A percentile compares a stretch with the other conserved stretches of the same genome.
These are phyloP conservation scores for Priceomyces fermenticarens DNA, from an alignment of 805 yeast genomes.

Conservation along the genomic window DNA sequence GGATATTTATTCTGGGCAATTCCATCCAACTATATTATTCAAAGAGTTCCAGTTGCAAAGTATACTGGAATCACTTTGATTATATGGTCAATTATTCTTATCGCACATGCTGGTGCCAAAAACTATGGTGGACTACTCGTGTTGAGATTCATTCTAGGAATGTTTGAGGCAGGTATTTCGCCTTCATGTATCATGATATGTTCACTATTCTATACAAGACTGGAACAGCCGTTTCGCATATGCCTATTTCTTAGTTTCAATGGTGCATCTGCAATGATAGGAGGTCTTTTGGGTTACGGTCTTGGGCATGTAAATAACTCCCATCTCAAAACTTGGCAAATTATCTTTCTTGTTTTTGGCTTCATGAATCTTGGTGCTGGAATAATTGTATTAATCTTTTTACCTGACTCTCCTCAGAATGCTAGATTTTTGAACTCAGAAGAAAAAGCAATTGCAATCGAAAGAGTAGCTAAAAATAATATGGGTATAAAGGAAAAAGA, in stretches of 20 bases:
- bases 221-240: constrained; percentile 38
- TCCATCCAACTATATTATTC: constrained; percentile 16
- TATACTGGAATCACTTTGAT: constrained; percentile 8
- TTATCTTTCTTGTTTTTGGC: constrained; percentile 55
- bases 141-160: constrained; percentile 49
- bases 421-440: constrained; percentile 43
- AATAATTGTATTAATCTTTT: constrained; percentile 22
- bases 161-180: constrained; percentile 19
- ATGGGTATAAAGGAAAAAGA: constrained; percentile 33
- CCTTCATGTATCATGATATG: constrained; percentile 32
- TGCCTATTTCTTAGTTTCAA: constrained; percentile 45
- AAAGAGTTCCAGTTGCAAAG: constrained; percentile 17
- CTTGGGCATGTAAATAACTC: constrained; percentile 17
- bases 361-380: constrained; percentile 39
- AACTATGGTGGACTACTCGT: constrained; percentile 45
- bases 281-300: constrained; percentile 46
- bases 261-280: constrained; percentile 47
- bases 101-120: constrained; percentile 43
- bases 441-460: constrained; percentile 48
- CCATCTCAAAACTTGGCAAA: constrained; percentile 41
- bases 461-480: constrained; percentile 25
- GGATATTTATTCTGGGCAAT: constrained; percentile 47
- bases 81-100: constrained; percentile 44
- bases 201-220: constrained; percentile 46
- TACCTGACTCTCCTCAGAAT: constrained; percentile 55